Base-by-base conservation (phyloP, 2,329 filamentous ascomycete genomes). In the Penicillium decumbens region DNA sequence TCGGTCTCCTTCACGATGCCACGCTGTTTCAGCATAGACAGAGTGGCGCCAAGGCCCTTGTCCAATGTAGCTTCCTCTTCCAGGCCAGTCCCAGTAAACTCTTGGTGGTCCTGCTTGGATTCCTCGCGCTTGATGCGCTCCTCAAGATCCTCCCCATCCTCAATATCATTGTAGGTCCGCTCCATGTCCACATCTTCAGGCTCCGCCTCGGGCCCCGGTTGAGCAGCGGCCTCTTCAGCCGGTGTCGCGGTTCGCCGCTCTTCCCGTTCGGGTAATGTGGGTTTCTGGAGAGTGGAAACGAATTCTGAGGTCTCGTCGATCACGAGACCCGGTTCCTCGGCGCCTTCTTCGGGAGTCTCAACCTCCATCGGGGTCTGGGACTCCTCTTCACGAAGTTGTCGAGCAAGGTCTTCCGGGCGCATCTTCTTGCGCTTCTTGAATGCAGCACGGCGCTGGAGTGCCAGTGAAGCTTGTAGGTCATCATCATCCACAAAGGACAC, bases 251-350 rank as follows among this genome's bases (percentile, higher is more conserved):
- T 64, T 47, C 59, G 65, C 54, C 62, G 64, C 63, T 65, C 62
- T 25, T 70, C 78, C 63, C 79, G 72, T 69, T 87, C 73, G 65
- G 79, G 73, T 9, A 78, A 70, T 2, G 73, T 79, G 12, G 85
- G 82, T 50, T 85, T 87, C 64, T 85, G 87, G 47, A 98, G 72
- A 47, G 89, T 89, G 24, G 90, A 87, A 27, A 98, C 87, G 61
- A 98, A 98, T 62, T 95, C 91, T 0, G 90, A 90, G 0, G 92
- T 95, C 65, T 96, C 93, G 53, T 96, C 92, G 49, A 98, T 91
- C n/a, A 96, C 81, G 1, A 98, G 76, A 1, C 90, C 92, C 2
- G 75, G 76, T 29, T 74, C 74, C 43, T 80, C 77, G 37, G 78
- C 76, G 8, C 71, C 64, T 18, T 75, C 74, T 3, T 81, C 75